Conservation (phyloP, 2,329 filamentous ascomycete genomes). For the Colletotrichum filicis region DNA sequence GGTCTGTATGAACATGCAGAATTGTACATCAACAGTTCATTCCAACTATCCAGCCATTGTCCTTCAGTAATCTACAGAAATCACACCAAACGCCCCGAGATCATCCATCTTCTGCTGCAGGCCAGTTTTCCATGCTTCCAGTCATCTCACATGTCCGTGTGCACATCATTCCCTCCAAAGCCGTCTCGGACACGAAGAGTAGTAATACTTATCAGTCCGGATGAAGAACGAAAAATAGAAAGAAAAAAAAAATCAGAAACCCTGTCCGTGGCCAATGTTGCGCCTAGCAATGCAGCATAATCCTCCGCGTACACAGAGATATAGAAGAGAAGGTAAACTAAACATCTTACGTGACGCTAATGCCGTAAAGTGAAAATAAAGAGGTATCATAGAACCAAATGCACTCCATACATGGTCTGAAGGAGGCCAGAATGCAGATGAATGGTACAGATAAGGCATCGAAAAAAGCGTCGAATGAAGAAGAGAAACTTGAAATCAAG, state of each 20-base stretch:
- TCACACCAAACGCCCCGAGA: conserved; percentile 6
- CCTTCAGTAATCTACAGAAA: conserved; percentile 19
- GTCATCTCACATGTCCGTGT: conserved; percentile 32
- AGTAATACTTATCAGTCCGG: neutral
- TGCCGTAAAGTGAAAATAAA: conserved; percentile 29
- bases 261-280: conserved; percentile 10
- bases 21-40: conserved; percentile 13
- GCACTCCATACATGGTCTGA: conserved; percentile 27
- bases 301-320: neutral
- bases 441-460: conserved; percentile 24
- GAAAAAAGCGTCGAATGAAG: neutral
- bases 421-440: conserved; percentile 23
- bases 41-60: conserved; percentile 12
- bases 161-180: conserved; percentile 17
- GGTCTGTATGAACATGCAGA: neutral
- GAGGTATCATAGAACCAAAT: conserved; percentile 37
- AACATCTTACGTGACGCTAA: conserved; percentile 34
- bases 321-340: conserved; percentile 23
- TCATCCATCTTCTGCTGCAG: conserved; percentile 7
- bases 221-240: neutral
- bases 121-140: conserved; percentile 9
- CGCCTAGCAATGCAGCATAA: conserved; percentile 28
- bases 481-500: conserved; percentile 39
- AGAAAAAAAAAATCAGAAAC: conserved; percentile 3
- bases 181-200: conserved; percentile 4